Evolutionary conservation across 2,329 filamentous ascomycete species (phyloP), one percentile per base, ranked within the genome.

Genomic region (Amesomyces nigricolor): DNA sequence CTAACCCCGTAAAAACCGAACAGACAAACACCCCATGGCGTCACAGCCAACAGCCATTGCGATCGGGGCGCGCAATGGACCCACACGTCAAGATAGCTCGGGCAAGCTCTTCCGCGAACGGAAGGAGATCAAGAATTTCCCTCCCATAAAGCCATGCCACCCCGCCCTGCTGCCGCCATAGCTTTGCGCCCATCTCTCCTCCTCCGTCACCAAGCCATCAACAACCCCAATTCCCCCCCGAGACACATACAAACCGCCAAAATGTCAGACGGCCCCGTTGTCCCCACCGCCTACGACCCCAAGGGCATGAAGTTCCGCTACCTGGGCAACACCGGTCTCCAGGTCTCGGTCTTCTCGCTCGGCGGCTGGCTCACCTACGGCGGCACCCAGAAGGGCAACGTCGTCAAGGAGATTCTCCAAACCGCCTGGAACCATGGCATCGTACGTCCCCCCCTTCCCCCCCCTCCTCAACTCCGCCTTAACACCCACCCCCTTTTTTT

Each of bases 351-450:
- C 45, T 86, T 91, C 59, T 85, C 84, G 2, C 75, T 91, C 2
- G 87, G 83, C 56, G 81, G 83, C 62, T 86, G 84, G 85, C 75
- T 91, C 51, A 90, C 87, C 0, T 89, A 88, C 62, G 87, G 87
- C 52, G 86, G 86, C 19, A 69, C 67, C 1, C 67, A 71, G 56
- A 71, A 71, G 59, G 70, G 70, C 47, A 63, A 65, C 19, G 64
- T 71, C 35, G 70, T 72, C 47, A 72, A 71, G 63, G 64, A 70
- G 54, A 68, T 68, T 57, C 70, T 80, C 59, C 72, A 79, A 65
- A 71, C 74, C 2, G 78, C 78, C 6, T 80, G 76, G 67, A 72
- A 77, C 55, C 68, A 72, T 51, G 78, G 78, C 13, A 75, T 81
- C 62, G 79, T 67, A 51, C 47, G 64, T 57, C 13, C 32, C 32